Percentiles rank a stretch among this genome's conserved stretches.
Conservation (phyloP, 2,329 filamentous ascomycete genomes). For the Pseudocercospora cruenta region DNA sequence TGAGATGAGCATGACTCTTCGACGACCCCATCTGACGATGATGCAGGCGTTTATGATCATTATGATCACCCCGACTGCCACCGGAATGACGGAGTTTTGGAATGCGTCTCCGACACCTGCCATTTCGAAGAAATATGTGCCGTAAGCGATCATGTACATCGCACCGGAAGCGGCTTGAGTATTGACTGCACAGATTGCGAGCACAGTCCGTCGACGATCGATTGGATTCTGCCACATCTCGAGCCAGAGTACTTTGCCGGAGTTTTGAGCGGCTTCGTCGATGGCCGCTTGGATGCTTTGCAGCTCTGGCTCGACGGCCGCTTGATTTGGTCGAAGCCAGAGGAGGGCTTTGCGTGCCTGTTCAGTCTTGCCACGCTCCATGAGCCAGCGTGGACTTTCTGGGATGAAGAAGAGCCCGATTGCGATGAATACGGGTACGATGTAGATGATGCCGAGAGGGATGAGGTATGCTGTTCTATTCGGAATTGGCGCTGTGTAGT, state of each 20-base stretch:
- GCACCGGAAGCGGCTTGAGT: conserved; percentile 44
- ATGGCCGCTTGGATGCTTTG: conserved; percentile 40
- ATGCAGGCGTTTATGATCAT: conserved; percentile 59
- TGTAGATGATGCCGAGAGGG: conserved; percentile 48
- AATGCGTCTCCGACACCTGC: conserved; percentile 60
- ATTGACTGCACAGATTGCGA: conserved; percentile 41
- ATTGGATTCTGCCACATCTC: conserved; percentile 43
- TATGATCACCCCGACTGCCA: conserved; percentile 55
- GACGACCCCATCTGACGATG: conserved; percentile 57
- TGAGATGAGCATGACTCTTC: conserved; percentile 56
- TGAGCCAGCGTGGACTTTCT: conserved; percentile 38
- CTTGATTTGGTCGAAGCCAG: conserved; percentile 35
- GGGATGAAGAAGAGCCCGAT: conserved; percentile 42
- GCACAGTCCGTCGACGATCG: conserved; percentile 41
- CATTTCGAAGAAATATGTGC: conserved; percentile 62
- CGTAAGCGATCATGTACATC: conserved; percentile 44
- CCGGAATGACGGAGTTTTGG: conserved; percentile 60
- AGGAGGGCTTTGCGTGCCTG: conserved; percentile 38
- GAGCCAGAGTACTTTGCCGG: conserved; percentile 36
- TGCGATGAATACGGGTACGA: conserved; percentile 46
- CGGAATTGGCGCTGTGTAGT: conserved; percentile 31
- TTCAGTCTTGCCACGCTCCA: conserved; percentile 32
- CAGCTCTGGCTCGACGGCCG: conserved; percentile 24
- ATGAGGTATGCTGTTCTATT: conserved; percentile 46
- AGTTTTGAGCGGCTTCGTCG: conserved; percentile 39